Conservation (phyloP, 2,329 filamentous ascomycete genomes). For the Dactylellina parvicollis region DNA sequence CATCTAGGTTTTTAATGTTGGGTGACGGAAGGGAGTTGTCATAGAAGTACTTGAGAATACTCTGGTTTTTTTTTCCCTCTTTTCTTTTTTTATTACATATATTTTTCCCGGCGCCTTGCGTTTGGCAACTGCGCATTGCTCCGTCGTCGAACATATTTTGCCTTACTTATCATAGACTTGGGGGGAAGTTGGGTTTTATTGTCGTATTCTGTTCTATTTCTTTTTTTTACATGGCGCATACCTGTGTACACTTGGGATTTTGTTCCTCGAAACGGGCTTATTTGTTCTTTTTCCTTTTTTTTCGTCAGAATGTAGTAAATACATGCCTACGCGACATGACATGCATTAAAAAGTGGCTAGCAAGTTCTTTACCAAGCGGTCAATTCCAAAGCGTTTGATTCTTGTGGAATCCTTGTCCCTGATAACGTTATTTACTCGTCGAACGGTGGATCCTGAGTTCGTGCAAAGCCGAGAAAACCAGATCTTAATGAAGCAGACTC, state of each 20-base stretch:
- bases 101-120: no score
- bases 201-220: neutral
- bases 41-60: neutral
- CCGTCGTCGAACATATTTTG: neutral
- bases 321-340: no score
- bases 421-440: no score
- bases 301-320: no score
- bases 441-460: no score
- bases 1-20: slow-evolving; percentile 8
- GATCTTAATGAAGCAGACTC: no score
- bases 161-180: slow-evolving; percentile 21
- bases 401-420: no score
- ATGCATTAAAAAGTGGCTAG: no score
- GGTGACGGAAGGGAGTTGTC: slow-evolving; percentile 7
- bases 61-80: slow-evolving; percentile 8
- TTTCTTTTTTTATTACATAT: neutral
- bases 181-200: slow-evolving; percentile 13
- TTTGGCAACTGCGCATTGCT: neutral
- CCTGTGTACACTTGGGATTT: slow-evolving; percentile 28
- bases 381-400: no score
- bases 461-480: no score
- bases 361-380: no score
- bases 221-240: slow-evolving; percentile 32
- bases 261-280: slow-evolving; percentile 21
- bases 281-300: slow-evolving; percentile 8